phyloP scores from a whole-genome alignment of 1,284 basidiomycete genomes.

The Ceratobasidium sp. region DNA sequence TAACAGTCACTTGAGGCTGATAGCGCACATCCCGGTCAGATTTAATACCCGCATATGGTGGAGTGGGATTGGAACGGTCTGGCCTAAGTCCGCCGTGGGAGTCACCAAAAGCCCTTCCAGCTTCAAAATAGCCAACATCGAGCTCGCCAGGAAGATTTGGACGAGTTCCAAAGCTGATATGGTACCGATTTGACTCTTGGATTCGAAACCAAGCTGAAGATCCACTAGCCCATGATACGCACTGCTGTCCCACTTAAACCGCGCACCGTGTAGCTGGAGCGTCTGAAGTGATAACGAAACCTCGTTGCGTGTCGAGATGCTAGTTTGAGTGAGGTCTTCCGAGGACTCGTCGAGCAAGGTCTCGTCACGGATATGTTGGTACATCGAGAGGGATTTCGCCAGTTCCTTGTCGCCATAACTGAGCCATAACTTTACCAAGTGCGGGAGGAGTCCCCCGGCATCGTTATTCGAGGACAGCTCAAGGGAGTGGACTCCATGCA shows the following conservation, averaged over 20 bases:
- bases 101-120: neutral
- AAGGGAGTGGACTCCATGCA: neutral
- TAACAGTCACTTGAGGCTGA: neutral
- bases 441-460: neutral
- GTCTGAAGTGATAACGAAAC: neutral
- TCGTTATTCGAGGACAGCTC: neutral
- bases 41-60: neutral
- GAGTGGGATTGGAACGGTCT: neutral
- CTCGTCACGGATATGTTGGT: neutral
- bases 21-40: neutral
- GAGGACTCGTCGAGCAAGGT: too few species aligned
- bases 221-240: slow-evolving; percentile 15
- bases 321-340: neutral
- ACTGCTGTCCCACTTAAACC: neutral
- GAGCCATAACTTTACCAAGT: neutral
- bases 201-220: neutral
- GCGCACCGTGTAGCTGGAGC: neutral
- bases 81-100: neutral
- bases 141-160: neutral
- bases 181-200: neutral
- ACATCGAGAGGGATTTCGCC: neutral
- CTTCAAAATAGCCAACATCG: neutral
- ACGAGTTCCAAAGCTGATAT: neutral
- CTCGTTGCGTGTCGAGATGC: neutral
- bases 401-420: neutral